A percentile compares a stretch with the other conserved stretches of the same genome.
phyloP scores from a whole-genome alignment of 768 basidiomycete genomes.

The Hirschioporus abietinus region DNA sequence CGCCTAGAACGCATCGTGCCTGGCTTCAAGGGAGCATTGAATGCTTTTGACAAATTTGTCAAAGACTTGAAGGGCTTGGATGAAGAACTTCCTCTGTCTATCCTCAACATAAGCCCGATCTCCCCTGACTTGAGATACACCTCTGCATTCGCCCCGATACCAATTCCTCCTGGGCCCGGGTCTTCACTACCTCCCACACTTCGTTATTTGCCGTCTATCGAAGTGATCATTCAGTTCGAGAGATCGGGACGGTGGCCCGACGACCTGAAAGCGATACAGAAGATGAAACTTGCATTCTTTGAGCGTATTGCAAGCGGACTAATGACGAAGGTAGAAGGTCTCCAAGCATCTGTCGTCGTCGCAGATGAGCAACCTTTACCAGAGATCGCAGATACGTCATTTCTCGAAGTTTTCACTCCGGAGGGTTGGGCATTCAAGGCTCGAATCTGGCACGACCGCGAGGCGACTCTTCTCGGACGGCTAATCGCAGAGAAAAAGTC shows the following conservation, averaged over 20 bases:
- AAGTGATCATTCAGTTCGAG: slow-evolving; percentile 84
- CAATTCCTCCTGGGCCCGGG: slow-evolving; percentile 51
- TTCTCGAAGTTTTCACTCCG: slow-evolving; percentile 71
- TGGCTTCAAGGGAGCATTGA: slow-evolving; percentile 69
- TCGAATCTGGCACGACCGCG: slow-evolving; percentile 84
- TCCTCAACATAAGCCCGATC: slow-evolving; percentile 70
- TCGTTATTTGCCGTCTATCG: slow-evolving; percentile 63
- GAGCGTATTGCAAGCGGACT: slow-evolving; percentile 70
- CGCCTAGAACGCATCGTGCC: slow-evolving; percentile 30
- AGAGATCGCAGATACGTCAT: slow-evolving; percentile 61
- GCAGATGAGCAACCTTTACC: slow-evolving; percentile 42
- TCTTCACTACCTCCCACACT: slow-evolving; percentile 52
- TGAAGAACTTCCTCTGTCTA: slow-evolving; percentile 65
- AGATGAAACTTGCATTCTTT: slow-evolving; percentile 90
- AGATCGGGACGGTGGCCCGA: slow-evolving; percentile 94
- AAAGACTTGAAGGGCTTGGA: slow-evolving; percentile 71
- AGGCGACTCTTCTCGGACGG: slow-evolving; percentile 71
- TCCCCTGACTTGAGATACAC: slow-evolving; percentile 80
- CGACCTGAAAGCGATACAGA: slow-evolving; percentile 86
- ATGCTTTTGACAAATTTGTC: slow-evolving; percentile 76
- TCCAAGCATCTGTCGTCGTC: slow-evolving; percentile 55
- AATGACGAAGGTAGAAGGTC: slow-evolving; percentile 43
- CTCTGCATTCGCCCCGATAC: slow-evolving; percentile 73
- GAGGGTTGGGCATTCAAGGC: slow-evolving; percentile 86
- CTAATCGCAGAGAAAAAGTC: slow-evolving; percentile 43